Conservation (phyloP, 139 green algal species). For the Yamagishiella unicocca region DNA sequence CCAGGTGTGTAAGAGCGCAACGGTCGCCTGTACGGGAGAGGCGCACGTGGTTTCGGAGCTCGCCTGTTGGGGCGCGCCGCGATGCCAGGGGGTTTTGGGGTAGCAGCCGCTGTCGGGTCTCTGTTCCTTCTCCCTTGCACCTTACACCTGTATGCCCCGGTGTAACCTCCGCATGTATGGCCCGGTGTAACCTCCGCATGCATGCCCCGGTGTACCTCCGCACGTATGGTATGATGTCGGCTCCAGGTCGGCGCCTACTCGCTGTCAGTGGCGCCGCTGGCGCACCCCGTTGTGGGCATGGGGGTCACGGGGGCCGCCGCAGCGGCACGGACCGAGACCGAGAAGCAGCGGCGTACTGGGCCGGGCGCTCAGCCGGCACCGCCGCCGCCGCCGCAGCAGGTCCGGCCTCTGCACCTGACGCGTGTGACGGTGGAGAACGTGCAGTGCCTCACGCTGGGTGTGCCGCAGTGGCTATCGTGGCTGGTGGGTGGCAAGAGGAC, state of each 20-base stretch:
- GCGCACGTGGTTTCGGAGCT: no score
- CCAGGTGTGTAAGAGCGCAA: neutral
- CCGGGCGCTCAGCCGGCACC: neutral
- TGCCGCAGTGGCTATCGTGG: slow-evolving; percentile 10
- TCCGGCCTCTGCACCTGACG: slow-evolving; percentile 14
- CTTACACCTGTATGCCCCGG: no score
- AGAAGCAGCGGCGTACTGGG: neutral
- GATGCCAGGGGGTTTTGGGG: neutral
- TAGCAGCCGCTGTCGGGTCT: neutral
- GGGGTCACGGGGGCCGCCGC: neutral
- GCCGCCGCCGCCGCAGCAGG: neutral
- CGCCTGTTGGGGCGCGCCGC: no score
- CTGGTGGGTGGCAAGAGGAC: slow-evolving; percentile 17
- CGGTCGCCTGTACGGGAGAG: no score
- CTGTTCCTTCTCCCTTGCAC: neutral
- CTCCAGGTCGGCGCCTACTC: slow-evolving; percentile 30
- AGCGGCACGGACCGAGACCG: neutral
- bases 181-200: no score
- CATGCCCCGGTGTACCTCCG: no score
- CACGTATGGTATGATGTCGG: no score
- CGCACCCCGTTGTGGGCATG: neutral
- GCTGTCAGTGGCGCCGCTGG: slow-evolving; percentile 18
- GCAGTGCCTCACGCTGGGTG: slow-evolving; percentile 15
- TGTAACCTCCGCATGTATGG: no score
- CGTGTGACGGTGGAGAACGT: slow-evolving; percentile 38